Evolutionary conservation across 306 rosid genomes (phyloP).

Genomic region (Sicyos baderoa): DNA sequence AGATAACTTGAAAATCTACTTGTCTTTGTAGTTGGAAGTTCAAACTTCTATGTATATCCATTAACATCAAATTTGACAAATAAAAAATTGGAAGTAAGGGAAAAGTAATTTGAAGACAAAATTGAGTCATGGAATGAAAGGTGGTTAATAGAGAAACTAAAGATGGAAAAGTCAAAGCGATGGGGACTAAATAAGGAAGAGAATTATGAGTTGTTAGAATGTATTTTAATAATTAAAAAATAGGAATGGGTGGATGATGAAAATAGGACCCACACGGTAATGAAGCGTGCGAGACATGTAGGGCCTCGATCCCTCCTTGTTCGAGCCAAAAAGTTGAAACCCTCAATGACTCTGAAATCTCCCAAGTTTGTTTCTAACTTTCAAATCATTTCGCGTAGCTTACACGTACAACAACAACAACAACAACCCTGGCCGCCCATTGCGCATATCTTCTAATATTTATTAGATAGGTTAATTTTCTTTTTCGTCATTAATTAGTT

Average conservation of each 20-base stretch:
- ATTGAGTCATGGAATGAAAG: background rate
- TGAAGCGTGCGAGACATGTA: slow-evolving; percentile 33
- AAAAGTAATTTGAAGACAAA: background rate
- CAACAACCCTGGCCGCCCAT: background rate
- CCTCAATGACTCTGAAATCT: no score
- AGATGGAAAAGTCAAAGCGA: background rate
- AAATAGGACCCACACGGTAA: slow-evolving; percentile 11
- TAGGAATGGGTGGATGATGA: background rate
- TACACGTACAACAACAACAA: slow-evolving; percentile 14
- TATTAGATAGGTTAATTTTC: no score
- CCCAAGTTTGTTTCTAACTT: no score
- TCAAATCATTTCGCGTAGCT: slow-evolving; percentile 18
- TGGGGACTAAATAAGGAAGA: background rate
- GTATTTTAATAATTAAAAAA: background rate
- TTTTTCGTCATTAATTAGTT: no score
- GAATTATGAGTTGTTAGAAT: background rate
- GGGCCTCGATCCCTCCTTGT: slow-evolving; percentile 19
- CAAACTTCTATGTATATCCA: no score
- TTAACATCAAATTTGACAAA: background rate
- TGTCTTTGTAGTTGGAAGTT: no score
- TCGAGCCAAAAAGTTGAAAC: no score
- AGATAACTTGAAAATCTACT: no score
- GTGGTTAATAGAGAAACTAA: no score
- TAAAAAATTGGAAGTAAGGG: no score
- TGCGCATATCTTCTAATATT: no score